phyloP scores from a whole-genome alignment of 78 protist genomes.

The Speleostelium caveatum region DNA sequence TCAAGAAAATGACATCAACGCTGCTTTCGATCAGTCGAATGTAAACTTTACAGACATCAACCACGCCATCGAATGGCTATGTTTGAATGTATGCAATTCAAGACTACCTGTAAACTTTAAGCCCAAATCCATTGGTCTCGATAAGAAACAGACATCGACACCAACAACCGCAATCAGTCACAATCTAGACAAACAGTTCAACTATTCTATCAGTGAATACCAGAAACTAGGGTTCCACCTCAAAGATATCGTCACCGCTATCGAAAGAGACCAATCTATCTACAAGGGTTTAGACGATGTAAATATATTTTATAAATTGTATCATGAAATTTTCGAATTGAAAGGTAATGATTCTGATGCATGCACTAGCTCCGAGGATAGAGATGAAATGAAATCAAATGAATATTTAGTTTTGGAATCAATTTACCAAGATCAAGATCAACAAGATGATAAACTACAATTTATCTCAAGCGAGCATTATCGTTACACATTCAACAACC shows the following conservation, averaged over 20 bases:
- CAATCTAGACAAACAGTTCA: neutral
- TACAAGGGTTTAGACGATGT: no score
- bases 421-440: constrained; percentile 15
- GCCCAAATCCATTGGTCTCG: constrained; percentile 49
- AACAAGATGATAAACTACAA: no score
- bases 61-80: constrained; percentile 30
- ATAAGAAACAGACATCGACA: neutral
- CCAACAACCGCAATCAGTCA: neutral
- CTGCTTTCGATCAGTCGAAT: neutral
- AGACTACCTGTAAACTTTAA: constrained; percentile 16
- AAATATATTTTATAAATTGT: no score
- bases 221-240: neutral
- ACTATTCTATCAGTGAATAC: neutral
- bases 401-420: constrained; percentile 58
- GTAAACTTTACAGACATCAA: neutral
- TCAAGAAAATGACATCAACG: neutral
- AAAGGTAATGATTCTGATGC: neutral
- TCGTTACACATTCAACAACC: neutral
- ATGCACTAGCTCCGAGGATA: neutral
- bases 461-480: neutral
- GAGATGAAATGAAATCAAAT: neutral
- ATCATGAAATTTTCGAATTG: no score
- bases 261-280: neutral
- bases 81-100: constrained; percentile 20
- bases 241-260: neutral